phyloP scores from a whole-genome alignment of 2,329 filamentous ascomycete species.

The Alternaria arborescens region DNA sequence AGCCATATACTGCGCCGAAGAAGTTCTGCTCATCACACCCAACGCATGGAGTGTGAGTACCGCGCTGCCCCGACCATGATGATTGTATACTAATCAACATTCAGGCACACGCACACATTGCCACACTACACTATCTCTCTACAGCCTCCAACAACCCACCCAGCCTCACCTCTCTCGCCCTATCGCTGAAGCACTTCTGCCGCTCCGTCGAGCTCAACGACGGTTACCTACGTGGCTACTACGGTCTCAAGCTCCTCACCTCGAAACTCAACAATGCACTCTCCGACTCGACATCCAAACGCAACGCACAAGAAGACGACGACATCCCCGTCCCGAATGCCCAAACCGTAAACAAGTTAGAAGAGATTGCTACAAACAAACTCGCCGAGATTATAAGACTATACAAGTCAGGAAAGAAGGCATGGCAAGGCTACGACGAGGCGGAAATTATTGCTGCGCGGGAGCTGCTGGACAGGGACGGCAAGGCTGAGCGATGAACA shows the following conservation, averaged over 20 bases:
- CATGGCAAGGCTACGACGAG: constrained; percentile 77
- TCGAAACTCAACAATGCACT: constrained; percentile 43
- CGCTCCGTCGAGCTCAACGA: constrained; percentile 94
- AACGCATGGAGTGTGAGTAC: constrained; percentile 91
- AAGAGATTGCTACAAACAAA: constrained; percentile 76
- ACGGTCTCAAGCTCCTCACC: constrained; percentile 82
- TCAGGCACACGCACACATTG: constrained; percentile 85
- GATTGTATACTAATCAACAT: neutral
- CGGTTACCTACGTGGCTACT: constrained; percentile 89
- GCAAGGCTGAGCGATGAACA: constrained; percentile 30
- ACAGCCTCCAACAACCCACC: constrained; percentile 39
- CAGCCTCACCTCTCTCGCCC: constrained; percentile 61
- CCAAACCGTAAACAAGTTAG: constrained; percentile 71
- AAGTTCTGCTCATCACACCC: constrained; percentile 84
- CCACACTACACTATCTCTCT: constrained; percentile 81
- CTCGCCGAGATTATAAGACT: constrained; percentile 77
- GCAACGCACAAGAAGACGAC: constrained; percentile 44
- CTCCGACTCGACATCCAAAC: constrained; percentile 38
- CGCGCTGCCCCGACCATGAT: neutral
- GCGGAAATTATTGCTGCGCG: constrained; percentile 76
- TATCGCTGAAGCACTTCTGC: constrained; percentile 84
- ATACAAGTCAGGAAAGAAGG: constrained; percentile 66
- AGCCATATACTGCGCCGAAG: constrained; percentile 87
- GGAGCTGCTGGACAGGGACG: constrained; percentile 68
- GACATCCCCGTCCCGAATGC: constrained; percentile 62